A percentile compares a stretch with the other conserved stretches of the same genome.
These are phyloP conservation scores for Diplodia intermedia DNA, from an alignment of 2,329 filamentous ascomycete species.

Conservation along the genomic window DNA sequence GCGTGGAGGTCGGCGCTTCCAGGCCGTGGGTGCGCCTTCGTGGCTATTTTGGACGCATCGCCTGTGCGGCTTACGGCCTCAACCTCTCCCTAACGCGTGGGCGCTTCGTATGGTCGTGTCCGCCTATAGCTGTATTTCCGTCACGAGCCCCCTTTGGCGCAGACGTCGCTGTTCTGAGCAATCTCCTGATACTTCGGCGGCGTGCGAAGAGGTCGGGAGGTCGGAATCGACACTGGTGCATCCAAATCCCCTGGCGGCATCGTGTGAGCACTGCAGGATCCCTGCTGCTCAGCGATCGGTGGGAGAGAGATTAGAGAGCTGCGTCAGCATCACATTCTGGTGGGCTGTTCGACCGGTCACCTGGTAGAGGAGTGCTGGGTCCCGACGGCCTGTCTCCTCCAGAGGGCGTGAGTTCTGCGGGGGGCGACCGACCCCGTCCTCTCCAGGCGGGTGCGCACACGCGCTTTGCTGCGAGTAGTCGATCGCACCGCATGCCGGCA, in stretches of 20 bases:
- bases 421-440: not conserved
- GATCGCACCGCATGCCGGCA: conserved; percentile 7
- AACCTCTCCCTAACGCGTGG: conserved; percentile 6
- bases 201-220: not conserved
- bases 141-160: not conserved
- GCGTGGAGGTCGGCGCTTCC: not conserved
- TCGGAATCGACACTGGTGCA: conserved; percentile 7
- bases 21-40: not conserved
- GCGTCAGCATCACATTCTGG: not conserved
- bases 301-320: conserved; percentile 6
- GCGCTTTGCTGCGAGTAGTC: not conserved
- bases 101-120: not conserved
- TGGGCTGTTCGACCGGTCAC: not conserved
- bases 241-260: not conserved
- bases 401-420: not conserved
- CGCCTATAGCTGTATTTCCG: not conserved
- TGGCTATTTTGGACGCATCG: conserved; percentile 5
- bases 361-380: not conserved
- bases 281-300: not conserved
- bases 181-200: conserved; percentile 12
- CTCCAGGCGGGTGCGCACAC: not conserved
- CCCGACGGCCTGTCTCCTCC: not conserved
- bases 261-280: not conserved
- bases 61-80: conserved; percentile 8
- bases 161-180: not conserved